Percentiles rank a stretch among this genome's conserved stretches.
These are phyloP conservation scores for Thalassiosira livingstoniorum DNA, from an alignment of 352 stramenopile species.

Conservation along the genomic window DNA sequence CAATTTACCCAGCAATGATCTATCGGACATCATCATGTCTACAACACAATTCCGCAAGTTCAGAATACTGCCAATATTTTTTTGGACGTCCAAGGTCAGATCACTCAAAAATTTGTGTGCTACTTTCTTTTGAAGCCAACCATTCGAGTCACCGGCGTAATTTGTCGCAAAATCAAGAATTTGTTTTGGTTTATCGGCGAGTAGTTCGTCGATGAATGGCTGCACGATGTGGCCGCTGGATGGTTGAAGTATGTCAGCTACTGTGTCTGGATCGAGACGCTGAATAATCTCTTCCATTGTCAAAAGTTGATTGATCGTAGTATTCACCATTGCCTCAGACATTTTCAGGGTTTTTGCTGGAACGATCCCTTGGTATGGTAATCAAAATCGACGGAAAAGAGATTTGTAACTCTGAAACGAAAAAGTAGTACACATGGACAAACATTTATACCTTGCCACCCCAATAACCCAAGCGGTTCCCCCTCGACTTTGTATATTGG, in stretches of 20 bases:
- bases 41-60: constrained; percentile 64
- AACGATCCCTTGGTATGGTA: constrained; percentile 88
- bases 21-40: constrained; percentile 72
- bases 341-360: constrained; percentile 95
- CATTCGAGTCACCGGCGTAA: constrained; percentile 37
- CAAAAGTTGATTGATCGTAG: constrained; percentile 90
- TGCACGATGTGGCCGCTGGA: constrained; percentile 51
- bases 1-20: constrained; percentile 68
- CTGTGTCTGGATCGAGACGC: constrained; percentile 61
- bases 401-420: neutral
- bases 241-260: constrained; percentile 62
- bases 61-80: constrained; percentile 41
- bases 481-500: constrained; percentile 88
- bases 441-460: constrained; percentile 88
- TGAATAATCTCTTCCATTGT: constrained; percentile 75
- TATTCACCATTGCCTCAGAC: constrained; percentile 94
- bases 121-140: constrained; percentile 50
- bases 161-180: constrained; percentile 50
- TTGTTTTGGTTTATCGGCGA: constrained; percentile 53
- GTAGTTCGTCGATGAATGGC: constrained; percentile 59
- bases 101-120: constrained; percentile 60
- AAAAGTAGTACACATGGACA: constrained; percentile 1
- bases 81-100: constrained; percentile 55
- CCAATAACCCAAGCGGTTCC: constrained; percentile 88
- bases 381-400: neutral